Conservation (phyloP, 441 rosid genomes). For the Pelargonium fulgidum region DNA sequence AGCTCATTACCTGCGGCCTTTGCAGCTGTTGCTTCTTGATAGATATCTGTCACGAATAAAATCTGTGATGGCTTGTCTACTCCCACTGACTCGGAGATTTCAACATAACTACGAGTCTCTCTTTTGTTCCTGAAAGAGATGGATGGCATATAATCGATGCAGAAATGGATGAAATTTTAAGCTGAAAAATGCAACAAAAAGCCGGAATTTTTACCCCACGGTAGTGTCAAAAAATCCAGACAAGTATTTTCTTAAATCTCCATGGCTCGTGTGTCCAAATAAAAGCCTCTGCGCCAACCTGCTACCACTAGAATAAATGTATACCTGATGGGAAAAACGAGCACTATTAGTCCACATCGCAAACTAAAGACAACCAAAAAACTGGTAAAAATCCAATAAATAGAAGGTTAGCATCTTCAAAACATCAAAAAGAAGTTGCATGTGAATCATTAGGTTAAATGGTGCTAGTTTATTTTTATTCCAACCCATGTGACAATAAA, state of each 20-base stretch:
- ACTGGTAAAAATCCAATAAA: neutral
- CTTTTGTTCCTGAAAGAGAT: constrained; percentile 62
- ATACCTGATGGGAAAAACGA: constrained; percentile 41
- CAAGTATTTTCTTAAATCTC: constrained; percentile 75
- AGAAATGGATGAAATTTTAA: neutral
- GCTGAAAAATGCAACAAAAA: neutral
- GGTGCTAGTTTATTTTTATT: neutral
- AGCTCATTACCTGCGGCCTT: constrained; percentile 63
- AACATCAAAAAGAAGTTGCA: neutral
- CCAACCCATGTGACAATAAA: neutral
- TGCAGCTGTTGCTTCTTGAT: constrained; percentile 88
- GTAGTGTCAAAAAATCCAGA: constrained; percentile 83
- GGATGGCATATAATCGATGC: neutral
- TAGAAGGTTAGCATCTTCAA: neutral
- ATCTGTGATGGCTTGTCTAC: constrained; percentile 76
- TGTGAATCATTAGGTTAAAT: neutral
- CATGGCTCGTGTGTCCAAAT: constrained; percentile 68
- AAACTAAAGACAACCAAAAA: neutral
- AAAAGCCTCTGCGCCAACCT: constrained; percentile 86
- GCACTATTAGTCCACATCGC: neutral
- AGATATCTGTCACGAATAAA: constrained; percentile 69
- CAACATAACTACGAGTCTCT: constrained; percentile 61
- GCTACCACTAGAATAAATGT: constrained; percentile 95
- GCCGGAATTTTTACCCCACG: constrained; percentile 51
- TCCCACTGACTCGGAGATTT: constrained; percentile 66